Evolutionary conservation across 306 rosid species (phyloP), one percentile per base, ranked within the genome.

Genomic region (Psophocarpus tetragonolobus): DNA sequence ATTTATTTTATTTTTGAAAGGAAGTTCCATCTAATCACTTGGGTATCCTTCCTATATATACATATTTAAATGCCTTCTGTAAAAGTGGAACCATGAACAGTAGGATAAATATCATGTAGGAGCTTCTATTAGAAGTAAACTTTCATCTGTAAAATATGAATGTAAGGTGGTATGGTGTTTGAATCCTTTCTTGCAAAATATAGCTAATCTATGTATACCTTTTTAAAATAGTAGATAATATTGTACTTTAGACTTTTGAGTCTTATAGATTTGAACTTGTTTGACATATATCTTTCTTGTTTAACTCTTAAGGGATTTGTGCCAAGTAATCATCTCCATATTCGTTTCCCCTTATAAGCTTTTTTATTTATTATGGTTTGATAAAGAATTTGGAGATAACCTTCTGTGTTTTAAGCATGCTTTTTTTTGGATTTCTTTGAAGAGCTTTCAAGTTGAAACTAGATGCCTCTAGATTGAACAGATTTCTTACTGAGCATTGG

Each of bases 1-100:
- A n/a, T n/a, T n/a, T n/a, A n/a, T n/a, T 57, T 44, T 67, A 51
- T 74, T 13, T 4, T 24, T 17, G 64, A 83, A 83, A 68, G 71
- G 64, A 15, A 61, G 35, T 73, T 66, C 50, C 10, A 27, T 71
- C 17, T 45, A 24, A 44, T 48, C 54, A 11, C 77, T 35, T 36
- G 23, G 53, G 45, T 36, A 78, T 48, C 38, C 61, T 36, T 66
- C 38, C 57, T 45, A 21, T 54, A n/a, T 74, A 66, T 26, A 44
- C n/a, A n/a, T n/a, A 26, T 73, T 35, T 53, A 17, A 47, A 23
- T 53, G 58, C 64, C 12, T 30, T 67, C 18, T 47, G 29, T 57
- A 42, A 45, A 65, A 72, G 56, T 30, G 51, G 26, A 13, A 36
- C 44, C 69, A 5, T 35, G 56, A 27, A 38, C 33, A 11, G 63